Evolutionary conservation across 2,329 filamentous ascomycete species (phyloP), one percentile per base, ranked within the genome.

Genomic region (Fusarium sp.): DNA sequence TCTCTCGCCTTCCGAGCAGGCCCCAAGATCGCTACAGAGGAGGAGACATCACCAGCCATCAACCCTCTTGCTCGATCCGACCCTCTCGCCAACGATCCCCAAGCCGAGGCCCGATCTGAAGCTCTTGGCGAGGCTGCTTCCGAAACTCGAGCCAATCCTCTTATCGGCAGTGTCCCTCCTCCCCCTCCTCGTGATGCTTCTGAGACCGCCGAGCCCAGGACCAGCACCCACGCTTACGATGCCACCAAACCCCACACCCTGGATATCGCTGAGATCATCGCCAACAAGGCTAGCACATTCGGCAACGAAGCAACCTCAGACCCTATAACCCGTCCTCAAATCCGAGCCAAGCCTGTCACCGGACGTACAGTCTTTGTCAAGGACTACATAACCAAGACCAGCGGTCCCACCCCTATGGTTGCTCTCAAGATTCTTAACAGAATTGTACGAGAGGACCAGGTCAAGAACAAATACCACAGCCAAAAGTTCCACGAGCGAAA

Each of bases 401-500:
- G 73, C 3, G 79, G 77, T 13, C 74, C 75, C 1, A 85, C 85
- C 33, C 76, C 83, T 6, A 78, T 80, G n/a, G 72, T 79, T 9
- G 83, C 84, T 0, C 77, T 89, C 38, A 73, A 75, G 34, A 59
- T 82, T 8, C 77, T 88, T 6, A 75, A 80, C 40, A 71, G 72
- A 38, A 73, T 83, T 51, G 75, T 81, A 33, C 66, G 71, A 7
- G 72, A 77, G 73, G 94, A 95, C 75, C 83, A 79, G 42, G 81
- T 96, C 51, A 83, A 79, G 69, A 60, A 49, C 4, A 89, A 93
- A 72, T 83, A 83, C 54, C 77, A 79, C 20, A 77, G 73, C 67
- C 92, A 96, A 80, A 83, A 84, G 67, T 92, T 88, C 74, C 91
- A 97, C 78, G 92, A 96, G 83, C 82, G 93, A 46, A 85, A 86